phyloP scores from a whole-genome alignment of 2,329 filamentous ascomycete genomes.

The Pseudocercospora fijiensis region DNA sequence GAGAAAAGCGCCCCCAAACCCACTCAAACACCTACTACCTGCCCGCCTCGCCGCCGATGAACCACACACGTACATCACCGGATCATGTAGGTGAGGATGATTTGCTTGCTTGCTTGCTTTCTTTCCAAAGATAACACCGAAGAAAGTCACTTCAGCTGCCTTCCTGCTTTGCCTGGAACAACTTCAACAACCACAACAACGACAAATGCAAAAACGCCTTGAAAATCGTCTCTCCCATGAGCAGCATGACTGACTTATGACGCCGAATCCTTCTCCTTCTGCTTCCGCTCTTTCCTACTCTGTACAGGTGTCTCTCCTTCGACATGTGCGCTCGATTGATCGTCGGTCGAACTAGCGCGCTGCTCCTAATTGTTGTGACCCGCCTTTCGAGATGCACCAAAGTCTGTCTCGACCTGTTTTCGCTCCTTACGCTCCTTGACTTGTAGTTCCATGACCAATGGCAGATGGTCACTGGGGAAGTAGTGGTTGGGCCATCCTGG shows the following conservation, averaged over 20 bases:
- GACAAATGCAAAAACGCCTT: constrained; percentile 20
- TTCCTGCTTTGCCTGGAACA: constrained; percentile 15
- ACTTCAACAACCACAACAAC: constrained; percentile 9
- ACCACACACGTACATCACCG: background rate
- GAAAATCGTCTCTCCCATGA: background rate
- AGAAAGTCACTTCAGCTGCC: constrained; percentile 10
- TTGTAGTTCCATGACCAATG: constrained; percentile 83
- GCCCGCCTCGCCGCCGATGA: background rate
- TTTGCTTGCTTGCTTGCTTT: background rate
- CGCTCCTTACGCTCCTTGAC: constrained; percentile 81
- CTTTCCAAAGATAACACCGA: constrained; percentile 7
- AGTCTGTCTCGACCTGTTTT: constrained; percentile 39
- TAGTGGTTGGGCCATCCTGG: constrained; percentile 93
- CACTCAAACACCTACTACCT: background rate
- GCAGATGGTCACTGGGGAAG: constrained; percentile 90
- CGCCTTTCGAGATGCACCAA: constrained; percentile 28
- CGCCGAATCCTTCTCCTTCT: constrained; percentile 1
- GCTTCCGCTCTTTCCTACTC: background rate
- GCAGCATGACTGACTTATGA: background rate
- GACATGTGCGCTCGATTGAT: background rate
- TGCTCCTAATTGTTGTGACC: constrained; percentile 1
- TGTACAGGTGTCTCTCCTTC: background rate
- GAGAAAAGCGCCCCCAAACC: background rate
- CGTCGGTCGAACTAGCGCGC: background rate
- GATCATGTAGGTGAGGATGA: constrained; percentile 6